phyloP scores from a whole-genome alignment of 495 filamentous ascomycete species.

The Lentithecium fluviatile region DNA sequence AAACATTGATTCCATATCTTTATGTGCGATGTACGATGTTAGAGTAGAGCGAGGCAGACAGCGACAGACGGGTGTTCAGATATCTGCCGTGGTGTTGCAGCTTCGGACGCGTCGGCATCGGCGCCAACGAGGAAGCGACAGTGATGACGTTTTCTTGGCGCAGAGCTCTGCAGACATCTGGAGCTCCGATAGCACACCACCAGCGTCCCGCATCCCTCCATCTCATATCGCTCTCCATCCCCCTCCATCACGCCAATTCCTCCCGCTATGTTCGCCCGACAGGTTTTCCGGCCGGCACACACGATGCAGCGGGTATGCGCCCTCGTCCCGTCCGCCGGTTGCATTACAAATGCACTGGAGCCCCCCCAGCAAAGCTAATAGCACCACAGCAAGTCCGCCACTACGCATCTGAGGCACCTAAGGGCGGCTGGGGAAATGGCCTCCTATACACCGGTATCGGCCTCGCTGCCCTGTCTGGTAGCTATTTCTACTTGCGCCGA shows the following conservation, averaged over 20 bases:
- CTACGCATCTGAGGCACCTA: conserved; percentile 43
- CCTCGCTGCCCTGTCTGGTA: conserved; percentile 33
- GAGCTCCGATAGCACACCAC: neutral
- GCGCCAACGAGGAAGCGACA: neutral
- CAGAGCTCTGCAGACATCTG: neutral
- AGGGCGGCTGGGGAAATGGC: conserved; percentile 31
- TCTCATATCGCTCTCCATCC: neutral
- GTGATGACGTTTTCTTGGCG: conserved; percentile 22
- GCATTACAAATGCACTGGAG: conserved; percentile 18
- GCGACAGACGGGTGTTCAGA: no score
- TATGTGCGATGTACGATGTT: no score
- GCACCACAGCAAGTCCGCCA: conserved; percentile 42
- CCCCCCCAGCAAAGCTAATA: conserved; percentile 15
- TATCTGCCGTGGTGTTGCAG: neutral
- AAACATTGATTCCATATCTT: no score
- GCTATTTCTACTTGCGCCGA: conserved; percentile 36
- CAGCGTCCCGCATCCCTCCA: neutral
- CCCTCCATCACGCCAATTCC: conserved; percentile 17
- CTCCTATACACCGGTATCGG: conserved; percentile 26
- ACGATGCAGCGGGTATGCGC: conserved; percentile 34
- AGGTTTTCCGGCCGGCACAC: conserved; percentile 37
- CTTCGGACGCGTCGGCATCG: neutral
- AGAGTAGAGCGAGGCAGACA: no score
- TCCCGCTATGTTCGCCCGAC: conserved; percentile 38
- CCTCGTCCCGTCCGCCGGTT: neutral